Evolutionary conservation across 495 filamentous ascomycete species (phyloP), one percentile per base, ranked within the genome.

Genomic region (Aspergillus hancockii): DNA sequence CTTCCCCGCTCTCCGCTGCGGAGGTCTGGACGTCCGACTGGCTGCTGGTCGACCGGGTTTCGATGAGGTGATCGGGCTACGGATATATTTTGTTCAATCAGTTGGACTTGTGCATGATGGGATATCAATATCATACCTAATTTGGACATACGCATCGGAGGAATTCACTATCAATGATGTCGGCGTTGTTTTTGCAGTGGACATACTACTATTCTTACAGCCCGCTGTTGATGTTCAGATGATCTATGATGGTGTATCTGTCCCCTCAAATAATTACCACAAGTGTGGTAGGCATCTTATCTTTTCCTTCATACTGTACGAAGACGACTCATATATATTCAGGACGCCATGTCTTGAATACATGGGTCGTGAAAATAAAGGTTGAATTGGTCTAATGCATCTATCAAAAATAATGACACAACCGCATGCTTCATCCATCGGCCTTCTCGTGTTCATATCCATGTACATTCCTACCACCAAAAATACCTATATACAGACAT

Each of bases 1-100:
- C 25, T 51, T 51, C 53, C 53, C 64, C 50, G 64, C 63, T 59
- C 58, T 57, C 56, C 52, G 55, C 51, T 40, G 46, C 58, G 56
- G 55, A 58, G 57, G 34, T 55, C 30, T 23, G n/a, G n/a, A n/a
- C 51, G 38, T 18, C 16, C 36, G 16, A 40, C 36, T 40, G 36
- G 36, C 3, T 13, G 16, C 10, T 13, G 36, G 36, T 40, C 9
- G 36, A n/a, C 36, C 25, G 7, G 25, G 25, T 40, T 40, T 10
- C 12, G 36, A 40, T 40, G 36, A 40, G 10, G 36, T 45, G 41
- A 45, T 8, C 41, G 16, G 19, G 16, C 12, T n/a, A 40, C 12
- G 16, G 3, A 12, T 40, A 28, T 28, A 28, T 28, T 28, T 28
- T 28, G 3, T 28, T 28, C 7, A 28, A 28, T 28, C 25, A 28